Evolutionary conservation across 257 asterid genomes (phyloP), one percentile per base, ranked within the genome.

Genomic region (Lycium barbarum): DNA sequence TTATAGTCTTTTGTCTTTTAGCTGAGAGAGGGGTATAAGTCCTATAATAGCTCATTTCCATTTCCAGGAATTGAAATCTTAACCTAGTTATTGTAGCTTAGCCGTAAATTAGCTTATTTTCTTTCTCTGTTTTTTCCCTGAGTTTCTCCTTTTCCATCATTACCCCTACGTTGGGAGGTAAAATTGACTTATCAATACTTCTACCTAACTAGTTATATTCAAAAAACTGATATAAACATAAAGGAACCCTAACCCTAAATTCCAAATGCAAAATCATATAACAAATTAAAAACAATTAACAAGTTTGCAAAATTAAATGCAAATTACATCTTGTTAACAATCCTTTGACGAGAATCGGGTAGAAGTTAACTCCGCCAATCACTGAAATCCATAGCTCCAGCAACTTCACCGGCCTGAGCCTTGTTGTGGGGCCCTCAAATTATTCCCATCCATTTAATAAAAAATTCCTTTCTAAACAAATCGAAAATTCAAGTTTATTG

Each of bases 291-390:
- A 47, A 38, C 35, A 26, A 18, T 12, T 22, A 2, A 47, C 84
- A 71, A 45, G 33, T 3, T 18, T n/a, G 15, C 79, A 40, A 70
- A 70, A 40, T 18, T 2, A n/a, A 11, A 58, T 76, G 78, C 79
- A 17, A 54, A 2, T 88, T 90, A 91, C 97, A 93, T 90, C 90
- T 91, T 93, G 83, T 91, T 94, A 6, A 95, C 98, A 68, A 92
- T 92, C 90, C 93, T 90, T 78, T 91, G 92, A 57, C 98, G 93
- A 66, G 73, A 66, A 13, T 92, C 93, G 0, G 90, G 87, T 57
- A 88, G 94, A 13, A 95, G 91, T 86, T 90, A 94, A 85, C 84
- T 86, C 92, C 95, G 90, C 99, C 99, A 95, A 84, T 92, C 97
- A 55, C 87, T 92, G 55, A 89, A 86, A 51, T 92, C 98, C 92